Conservation (phyloP, 2,329 filamentous ascomycete species). For the Scedosporium apiospermum region DNA sequence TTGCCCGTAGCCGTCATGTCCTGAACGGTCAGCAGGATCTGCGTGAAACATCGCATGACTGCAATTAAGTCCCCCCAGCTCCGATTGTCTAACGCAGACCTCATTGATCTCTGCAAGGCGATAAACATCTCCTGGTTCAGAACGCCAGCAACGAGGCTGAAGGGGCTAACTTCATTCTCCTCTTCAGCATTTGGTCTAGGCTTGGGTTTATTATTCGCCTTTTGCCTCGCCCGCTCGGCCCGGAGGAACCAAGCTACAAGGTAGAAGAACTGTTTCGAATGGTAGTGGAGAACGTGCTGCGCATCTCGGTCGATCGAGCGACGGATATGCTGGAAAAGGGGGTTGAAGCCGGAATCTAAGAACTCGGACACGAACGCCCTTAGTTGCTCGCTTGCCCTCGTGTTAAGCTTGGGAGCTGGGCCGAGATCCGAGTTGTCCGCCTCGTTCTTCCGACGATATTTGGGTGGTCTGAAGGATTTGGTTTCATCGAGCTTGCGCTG, state of each 20-base stretch:
- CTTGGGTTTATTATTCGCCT: conserved; percentile 38
- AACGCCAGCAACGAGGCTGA: conserved; percentile 78
- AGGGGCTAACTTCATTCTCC: conserved; percentile 58
- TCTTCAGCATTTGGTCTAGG: conserved; percentile 13
- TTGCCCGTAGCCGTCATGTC: conserved; percentile 78
- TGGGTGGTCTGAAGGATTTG: conserved; percentile 84
- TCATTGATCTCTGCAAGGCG: conserved; percentile 73
- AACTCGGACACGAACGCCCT: conserved; percentile 85
- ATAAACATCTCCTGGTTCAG: conserved; percentile 95
- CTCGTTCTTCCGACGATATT: conserved; percentile 49
- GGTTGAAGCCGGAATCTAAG: conserved; percentile 90
- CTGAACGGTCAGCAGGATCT: conserved; percentile 85
- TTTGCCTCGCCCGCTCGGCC: conserved; percentile 68
- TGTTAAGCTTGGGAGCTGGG: conserved; percentile 57
- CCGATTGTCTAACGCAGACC: conserved; percentile 69
- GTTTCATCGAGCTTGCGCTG: conserved; percentile 82
- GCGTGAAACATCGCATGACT: conserved; percentile 88
- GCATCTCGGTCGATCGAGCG: conserved; percentile 87
- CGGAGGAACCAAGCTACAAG: conserved; percentile 86
- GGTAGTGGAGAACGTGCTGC: conserved; percentile 66
- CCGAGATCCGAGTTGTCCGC: conserved; percentile 68
- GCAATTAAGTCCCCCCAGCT: conserved; percentile 80
- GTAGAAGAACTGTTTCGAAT: conserved; percentile 84
- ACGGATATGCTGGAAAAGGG: conserved; percentile 73
- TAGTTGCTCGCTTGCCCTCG: conserved; percentile 65